Evolutionary conservation across 768 basidiomycete species (phyloP), one percentile per base, ranked within the genome.

Genomic region (Imleria badia): DNA sequence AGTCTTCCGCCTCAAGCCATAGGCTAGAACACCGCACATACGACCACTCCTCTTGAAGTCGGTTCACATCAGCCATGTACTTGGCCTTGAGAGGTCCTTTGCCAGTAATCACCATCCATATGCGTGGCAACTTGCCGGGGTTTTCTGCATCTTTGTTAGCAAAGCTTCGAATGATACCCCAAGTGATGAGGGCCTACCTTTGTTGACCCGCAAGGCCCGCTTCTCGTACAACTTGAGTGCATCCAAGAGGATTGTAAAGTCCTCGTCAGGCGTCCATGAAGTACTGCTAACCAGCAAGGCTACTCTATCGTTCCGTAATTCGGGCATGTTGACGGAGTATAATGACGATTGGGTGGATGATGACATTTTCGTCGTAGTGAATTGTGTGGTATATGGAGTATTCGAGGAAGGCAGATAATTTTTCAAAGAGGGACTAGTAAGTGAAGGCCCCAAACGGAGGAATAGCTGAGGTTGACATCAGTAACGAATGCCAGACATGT

Each of bases 221-320:
- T 66, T 53, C 60, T 98, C 87, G 67, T 97, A 98, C 15, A 72
- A 39, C 14, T 73, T 67, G 36, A 99, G 75, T 3, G 94, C 93
- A 19, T 82, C 78, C 20, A 98, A 71, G 17, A 99, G 82, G 48
- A 97, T 81, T 10, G 80, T 74, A 60, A 99, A 98, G 68, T 98
- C 94, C 69, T 99, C 97, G 64, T 99, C 97, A 7, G 92, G 84
- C 1, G 97, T 98, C 96, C 96, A 98, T 15, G 91, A 94, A 1
- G 97, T 99, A 60, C 92, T 91, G 22, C 91, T 93, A 26, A 99
- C 85, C 17, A 98, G 60, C 2, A 98, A 74, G 1, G 93, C 94
- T 5, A 94, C 92, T 52, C 95, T 78, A 58, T 93, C 90, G 2
- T 73, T 62, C 33, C 91, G 81, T 23, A 83, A 70, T n/a, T 65